phyloP scores from a whole-genome alignment of 495 filamentous ascomycete species.

The Penicillium verhagenii region DNA sequence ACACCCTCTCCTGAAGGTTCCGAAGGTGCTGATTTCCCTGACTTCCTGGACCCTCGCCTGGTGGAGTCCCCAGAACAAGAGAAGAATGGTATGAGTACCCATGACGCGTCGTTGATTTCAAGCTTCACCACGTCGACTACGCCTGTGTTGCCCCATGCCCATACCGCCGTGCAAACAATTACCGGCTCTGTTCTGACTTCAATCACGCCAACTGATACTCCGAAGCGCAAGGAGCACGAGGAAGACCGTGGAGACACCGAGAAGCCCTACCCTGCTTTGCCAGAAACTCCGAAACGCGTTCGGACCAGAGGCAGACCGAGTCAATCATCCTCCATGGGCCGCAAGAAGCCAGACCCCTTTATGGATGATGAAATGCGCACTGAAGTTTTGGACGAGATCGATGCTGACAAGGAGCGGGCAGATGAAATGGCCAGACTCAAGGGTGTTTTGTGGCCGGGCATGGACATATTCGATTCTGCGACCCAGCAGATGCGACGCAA shows the following conservation, averaged over 20 bases:
- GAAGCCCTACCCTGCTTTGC: constrained; percentile 7
- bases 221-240: constrained; percentile 14
- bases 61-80: constrained; percentile 13
- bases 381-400: constrained; percentile 4
- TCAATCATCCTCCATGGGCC: not conserved
- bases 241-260: constrained; percentile 4
- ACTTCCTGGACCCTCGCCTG: constrained; percentile 39
- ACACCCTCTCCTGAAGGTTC: not conserved
- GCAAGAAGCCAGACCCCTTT: constrained; percentile 15
- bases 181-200: not conserved
- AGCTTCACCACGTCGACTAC: constrained; percentile 3
- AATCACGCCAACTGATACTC: not conserved
- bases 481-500: constrained; percentile 71
- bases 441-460: constrained; percentile 76
- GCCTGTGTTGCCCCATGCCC: not conserved
- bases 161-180: not conserved
- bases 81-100: not conserved
- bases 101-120: not conserved
- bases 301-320: not conserved
- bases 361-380: not conserved
- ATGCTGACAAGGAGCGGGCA: constrained; percentile 31
- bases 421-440: constrained; percentile 59
- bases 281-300: constrained; percentile 22
- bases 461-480: constrained; percentile 86
- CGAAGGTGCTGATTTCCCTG: constrained; percentile 7